Base-by-base conservation (phyloP, 805 yeast species). In the Saturnispora serradocipensis region DNA sequence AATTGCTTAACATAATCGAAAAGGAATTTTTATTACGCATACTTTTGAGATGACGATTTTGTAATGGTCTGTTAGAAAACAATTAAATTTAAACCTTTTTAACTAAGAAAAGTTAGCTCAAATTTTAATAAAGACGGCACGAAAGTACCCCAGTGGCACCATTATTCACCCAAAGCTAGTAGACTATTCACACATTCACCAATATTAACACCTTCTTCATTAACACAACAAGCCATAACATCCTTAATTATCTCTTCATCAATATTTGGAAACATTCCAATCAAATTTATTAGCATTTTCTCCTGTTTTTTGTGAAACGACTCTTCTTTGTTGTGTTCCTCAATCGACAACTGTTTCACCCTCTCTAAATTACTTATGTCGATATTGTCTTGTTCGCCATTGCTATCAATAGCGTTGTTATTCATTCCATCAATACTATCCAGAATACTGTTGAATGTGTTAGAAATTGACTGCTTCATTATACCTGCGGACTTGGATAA, bases 121-220 rank as follows among this genome's bases (percentile, higher is more conserved):
- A 25, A 25, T 25, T 25, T 25, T 7, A 25, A 25, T 5, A 25
- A 25, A 25, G 28, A 7, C 9, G 28, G 7, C 28, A 25, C 28
- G 9, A 25, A 25, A 25, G 28, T 25, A 25, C 2, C 28, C 7
- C 9, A 2, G 13, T 13, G 15, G 11, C 34, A 30, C 4, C 20
- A 36, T 16, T 36, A 48, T 18, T 46, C 48, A 42, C 61, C 56
- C 28, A 63, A 50, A 16, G 59, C 67, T 40, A 78, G 59, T 54
- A 81, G 72, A 11, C 80, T 78, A 61, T 88, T 96, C 8, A 88
- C 84, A 48, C 90, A 84, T 9, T 75, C 77, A 30, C 89, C 95
- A 5, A 86, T 72, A 48, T 82, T 72, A 32, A 84, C 84, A 24
- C 56, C 56, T 20, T 55, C 59, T 11, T 48, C 50, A 20, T 50